Base-by-base conservation (phyloP, 805 yeast genomes). In the Candida tallmaniae region DNA sequence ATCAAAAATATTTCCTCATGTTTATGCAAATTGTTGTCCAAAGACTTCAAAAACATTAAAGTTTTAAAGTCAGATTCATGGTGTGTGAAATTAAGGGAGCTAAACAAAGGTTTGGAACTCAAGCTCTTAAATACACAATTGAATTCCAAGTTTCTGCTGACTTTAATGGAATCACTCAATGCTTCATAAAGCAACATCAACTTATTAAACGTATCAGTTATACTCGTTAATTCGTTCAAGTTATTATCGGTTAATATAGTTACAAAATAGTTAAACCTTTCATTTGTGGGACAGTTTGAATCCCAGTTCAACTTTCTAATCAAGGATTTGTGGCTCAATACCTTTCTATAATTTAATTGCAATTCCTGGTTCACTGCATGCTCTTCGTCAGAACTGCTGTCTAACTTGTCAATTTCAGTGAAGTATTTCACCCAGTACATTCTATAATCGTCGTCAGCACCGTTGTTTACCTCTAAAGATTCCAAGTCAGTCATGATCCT, bases 401-500 rank as follows among this genome's bases (percentile, higher is more conserved):
- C n/a, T n/a, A n/a, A n/a, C n/a, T n/a, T n/a, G n/a, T n/a, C n/a
- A 48, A 5, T 36, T 27, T 48, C 50, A 21, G 44, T 45, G 5
- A 44, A 35, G 12, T 50, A 41, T 4, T 48, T 35, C 11, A 39
- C 23, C 47, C 47, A 43, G 4, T 37, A 37, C 17, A 14, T 28
- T 10, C 19, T 29, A 23, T 14, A 29, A 20, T 37, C 34, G 16
- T 26, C 31, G 12, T 27, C 15, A 7, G 8, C n/a, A 7, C 11
- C 6, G 7, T 24, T 36, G 19, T 35, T 29, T 24, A 30, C 22
- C 17, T 34, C 36, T 6, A 34, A 27, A 34, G 21, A 23, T 27
- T 67, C 68, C 27, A 62, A 62, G 43, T 56, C 67, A 12, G 64
- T 52, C 31, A 75, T 63, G 18, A 68, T 44, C 56, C 61, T 63